Base-by-base conservation (phyloP, 176 grass and related monocot genomes). In the Calamus simplicifolius region DNA sequence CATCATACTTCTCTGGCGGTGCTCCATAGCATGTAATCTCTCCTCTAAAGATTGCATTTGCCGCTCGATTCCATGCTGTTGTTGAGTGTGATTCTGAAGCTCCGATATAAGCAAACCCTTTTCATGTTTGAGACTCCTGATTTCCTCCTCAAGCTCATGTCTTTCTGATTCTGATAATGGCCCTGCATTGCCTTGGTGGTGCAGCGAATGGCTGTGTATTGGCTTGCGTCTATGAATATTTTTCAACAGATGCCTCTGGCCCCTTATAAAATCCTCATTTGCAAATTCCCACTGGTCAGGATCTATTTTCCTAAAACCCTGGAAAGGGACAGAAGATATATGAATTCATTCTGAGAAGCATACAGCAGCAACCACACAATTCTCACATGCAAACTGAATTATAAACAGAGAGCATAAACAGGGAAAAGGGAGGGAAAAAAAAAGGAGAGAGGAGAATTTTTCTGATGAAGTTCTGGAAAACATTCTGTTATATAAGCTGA, bases 261-360 rank as follows among this genome's bases (percentile, higher is more conserved):
- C 93, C 61, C 72, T 69, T 51, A 92, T 43, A 49, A 98, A 98
- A 19, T 83, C 84, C 1, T 98, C 93, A 58, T 98, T 98, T 51
- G 81, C 73, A 5, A 98, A 98, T 73, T 98, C 93, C 93, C 93
- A 92, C 63, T 88, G 79, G 17, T 92, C 87, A 1, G 93, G 93
- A 55, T 89, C 93, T 51, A 88, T 58, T 77, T 98, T 98, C 57
- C 69, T 86, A 67, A 98, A 98, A 23, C 93, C 93, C 87, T 98
- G 49, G 2, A 65, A 38, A 7, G 28, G 72, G 57, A 65, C 51
- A 12, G 31, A 63, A 48, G 51, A 38, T 52, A 28, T 3, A 19
- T 16, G 26, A 62, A 15, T 10, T 28, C 27, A 59, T 54, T 6
- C 0, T 38, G 61, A 73, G 23, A 57, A 69, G 19, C 56, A 49